Conservation (phyloP, 225 moss, liverwort and hornwort species). For the Asterella californica region DNA sequence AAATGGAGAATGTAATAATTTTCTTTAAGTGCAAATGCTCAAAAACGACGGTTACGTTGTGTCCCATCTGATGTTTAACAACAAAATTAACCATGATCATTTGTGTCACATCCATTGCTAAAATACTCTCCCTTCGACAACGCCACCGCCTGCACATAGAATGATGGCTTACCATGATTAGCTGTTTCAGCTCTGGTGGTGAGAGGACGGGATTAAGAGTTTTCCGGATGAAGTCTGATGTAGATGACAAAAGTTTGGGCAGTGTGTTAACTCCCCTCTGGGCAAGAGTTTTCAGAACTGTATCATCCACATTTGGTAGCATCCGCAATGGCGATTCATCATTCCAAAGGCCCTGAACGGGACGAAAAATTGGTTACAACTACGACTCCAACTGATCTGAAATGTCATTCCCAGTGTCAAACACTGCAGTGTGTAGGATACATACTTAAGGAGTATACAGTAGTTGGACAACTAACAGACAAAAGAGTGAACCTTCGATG, state of each 20-base stretch:
- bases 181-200: conserved; percentile 58
- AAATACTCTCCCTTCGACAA: background rate
- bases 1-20: background rate
- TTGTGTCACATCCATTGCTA: background rate
- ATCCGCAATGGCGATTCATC: conserved; percentile 69
- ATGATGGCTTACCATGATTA: conserved; percentile 56
- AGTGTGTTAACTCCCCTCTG: conserved; percentile 50
- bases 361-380: background rate
- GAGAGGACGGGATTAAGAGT: conserved; percentile 55
- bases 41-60: background rate
- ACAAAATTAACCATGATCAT: background rate
- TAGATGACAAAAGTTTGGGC: conserved; percentile 55
- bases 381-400: background rate
- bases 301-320: conserved; percentile 66
- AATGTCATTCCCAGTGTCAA: background rate
- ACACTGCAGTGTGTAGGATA: background rate
- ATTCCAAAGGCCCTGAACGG: conserved; percentile 70
- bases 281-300: conserved; percentile 49
- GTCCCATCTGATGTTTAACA: background rate
- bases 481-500: background rate
- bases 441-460: background rate
- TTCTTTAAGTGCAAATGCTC: background rate
- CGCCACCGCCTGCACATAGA: background rate
- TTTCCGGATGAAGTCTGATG: conserved; percentile 63
- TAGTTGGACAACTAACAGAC: background rate